Evolutionary conservation across 2,329 filamentous ascomycete species (phyloP), one percentile per base, ranked within the genome.

Genomic region (Aspergillus amoenus): DNA sequence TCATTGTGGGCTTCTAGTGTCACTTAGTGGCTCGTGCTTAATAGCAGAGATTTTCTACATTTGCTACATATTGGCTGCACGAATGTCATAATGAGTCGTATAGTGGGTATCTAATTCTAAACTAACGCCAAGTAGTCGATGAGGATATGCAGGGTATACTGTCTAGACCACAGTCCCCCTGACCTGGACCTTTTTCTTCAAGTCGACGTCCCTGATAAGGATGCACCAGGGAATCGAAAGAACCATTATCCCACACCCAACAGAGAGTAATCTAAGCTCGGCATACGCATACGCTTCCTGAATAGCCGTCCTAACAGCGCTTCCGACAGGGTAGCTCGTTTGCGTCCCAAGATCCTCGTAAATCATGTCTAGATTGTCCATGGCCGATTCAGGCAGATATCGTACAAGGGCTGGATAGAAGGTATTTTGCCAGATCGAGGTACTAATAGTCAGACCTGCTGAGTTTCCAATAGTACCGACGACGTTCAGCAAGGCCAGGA

Each of bases 401-500:
- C 22, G 66, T 11, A 56, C 54, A 5, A 87, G 74, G 0, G 76
- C 75, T 2, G 72, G 68, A 5, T 74, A 76, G 70, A 87, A 83
- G 0, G 82, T 80, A 57, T 81, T 78, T 0, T 79, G 82, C 84
- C 85, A 88, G 61, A 88, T 85, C 13, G 84, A 83, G 0, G 76
- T 78, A 4, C 84, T 78, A 48, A 88, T 79, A 2, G 84, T 79
- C 7, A 72, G 74, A 3, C 84, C 84, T 3, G 84, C 70, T 1
- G 82, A 80, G 22, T 75, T 77, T n/a, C 84, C 85, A 11, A 87
- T 76, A 47, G 77, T 81, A 37, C 79, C 59, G 43, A 85, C 82
- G 8, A 88, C 77, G 39, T 79, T 79, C 27, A 83, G 73, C 7
- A 88, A 67, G 17, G 84, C 82, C 32, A 86, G 74, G 18, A 81